A percentile compares a stretch with the other conserved stretches of the same genome.
Evolutionary conservation across 495 filamentous ascomycete species (phyloP).

Genomic region (Hypoxylon fragiforme): DNA sequence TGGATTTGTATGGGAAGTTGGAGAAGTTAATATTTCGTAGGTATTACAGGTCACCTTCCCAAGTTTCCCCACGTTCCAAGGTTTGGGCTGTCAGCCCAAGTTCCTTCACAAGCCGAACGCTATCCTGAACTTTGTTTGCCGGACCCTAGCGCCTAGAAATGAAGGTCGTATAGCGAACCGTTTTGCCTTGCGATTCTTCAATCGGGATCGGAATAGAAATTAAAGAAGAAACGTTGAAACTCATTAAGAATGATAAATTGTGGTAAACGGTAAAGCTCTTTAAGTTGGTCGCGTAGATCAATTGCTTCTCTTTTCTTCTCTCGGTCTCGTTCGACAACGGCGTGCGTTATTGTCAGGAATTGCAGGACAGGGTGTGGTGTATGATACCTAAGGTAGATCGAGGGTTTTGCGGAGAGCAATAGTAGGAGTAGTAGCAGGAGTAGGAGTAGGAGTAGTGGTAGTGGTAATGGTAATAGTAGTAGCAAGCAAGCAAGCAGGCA

Average conservation of each 20-base stretch:
- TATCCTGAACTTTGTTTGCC: constrained; percentile 24
- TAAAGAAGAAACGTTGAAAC: background rate
- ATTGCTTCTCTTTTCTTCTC: constrained; percentile 3
- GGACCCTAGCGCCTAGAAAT: constrained; percentile 5
- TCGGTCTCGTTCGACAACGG: background rate
- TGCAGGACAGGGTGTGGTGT: constrained; percentile 25
- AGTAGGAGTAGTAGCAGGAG: background rate
- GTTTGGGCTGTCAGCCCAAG: constrained; percentile 33
- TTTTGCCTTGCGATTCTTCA: constrained; percentile 14
- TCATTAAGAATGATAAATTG: background rate
- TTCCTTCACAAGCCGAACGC: constrained; percentile 33
- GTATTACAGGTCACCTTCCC: constrained; percentile 30
- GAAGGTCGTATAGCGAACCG: constrained; percentile 6
- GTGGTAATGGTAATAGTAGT: background rate
- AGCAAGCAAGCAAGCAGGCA: constrained; percentile 9
- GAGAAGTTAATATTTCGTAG: constrained; percentile 28
- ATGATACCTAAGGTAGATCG: constrained; percentile 21
- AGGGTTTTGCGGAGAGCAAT: background rate
- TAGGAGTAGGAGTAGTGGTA: background rate
- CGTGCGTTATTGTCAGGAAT: constrained; percentile 4
- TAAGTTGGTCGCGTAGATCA: too few species aligned
- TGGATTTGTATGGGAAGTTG: constrained; percentile 16
- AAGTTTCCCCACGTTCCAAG: constrained; percentile 36
- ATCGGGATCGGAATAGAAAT: too few species aligned
- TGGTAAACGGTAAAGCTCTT: too few species aligned